phyloP scores from a whole-genome alignment of 1,284 basidiomycete species.

The Tilletia indica region DNA sequence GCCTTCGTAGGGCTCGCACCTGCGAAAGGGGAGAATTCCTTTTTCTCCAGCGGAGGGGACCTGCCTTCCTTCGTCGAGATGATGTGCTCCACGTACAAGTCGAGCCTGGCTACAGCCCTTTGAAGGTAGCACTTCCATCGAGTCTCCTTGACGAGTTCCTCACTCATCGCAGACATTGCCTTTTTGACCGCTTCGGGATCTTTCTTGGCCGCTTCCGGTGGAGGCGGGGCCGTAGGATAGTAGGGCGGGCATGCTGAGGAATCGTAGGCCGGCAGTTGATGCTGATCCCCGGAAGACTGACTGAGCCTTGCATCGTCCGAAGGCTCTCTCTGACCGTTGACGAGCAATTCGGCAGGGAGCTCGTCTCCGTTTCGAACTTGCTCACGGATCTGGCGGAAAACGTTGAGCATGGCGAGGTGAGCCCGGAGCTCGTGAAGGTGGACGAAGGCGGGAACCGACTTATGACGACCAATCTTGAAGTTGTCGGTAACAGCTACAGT shows the following conservation, averaged over 20 bases:
- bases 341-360: neutral
- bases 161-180: neutral
- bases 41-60: no score
- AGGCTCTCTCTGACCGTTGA: no score
- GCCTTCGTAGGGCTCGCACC: neutral
- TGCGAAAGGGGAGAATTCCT: no score
- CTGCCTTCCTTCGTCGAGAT: slow-evolving; percentile 15
- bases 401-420: slow-evolving; percentile 21
- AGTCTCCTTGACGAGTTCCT: slow-evolving; percentile 8
- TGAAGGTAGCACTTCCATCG: slow-evolving; percentile 37
- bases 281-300: no score
- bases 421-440: slow-evolving; percentile 11
- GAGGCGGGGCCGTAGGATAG: slow-evolving; percentile 9
- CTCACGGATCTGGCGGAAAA: slow-evolving; percentile 16
- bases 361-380: slow-evolving; percentile 11
- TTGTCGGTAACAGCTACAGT: slow-evolving; percentile 9
- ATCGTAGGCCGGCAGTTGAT: neutral
- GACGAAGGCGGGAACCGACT: slow-evolving; percentile 23
- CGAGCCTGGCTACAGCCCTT: slow-evolving; percentile 38
- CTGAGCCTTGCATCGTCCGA: no score
- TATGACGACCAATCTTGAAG: slow-evolving; percentile 23
- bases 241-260: neutral
- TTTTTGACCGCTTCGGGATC: neutral
- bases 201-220: neutral
- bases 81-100: slow-evolving; percentile 32